phyloP scores from a whole-genome alignment of 208 protist species.

The Crithidia sp. region DNA sequence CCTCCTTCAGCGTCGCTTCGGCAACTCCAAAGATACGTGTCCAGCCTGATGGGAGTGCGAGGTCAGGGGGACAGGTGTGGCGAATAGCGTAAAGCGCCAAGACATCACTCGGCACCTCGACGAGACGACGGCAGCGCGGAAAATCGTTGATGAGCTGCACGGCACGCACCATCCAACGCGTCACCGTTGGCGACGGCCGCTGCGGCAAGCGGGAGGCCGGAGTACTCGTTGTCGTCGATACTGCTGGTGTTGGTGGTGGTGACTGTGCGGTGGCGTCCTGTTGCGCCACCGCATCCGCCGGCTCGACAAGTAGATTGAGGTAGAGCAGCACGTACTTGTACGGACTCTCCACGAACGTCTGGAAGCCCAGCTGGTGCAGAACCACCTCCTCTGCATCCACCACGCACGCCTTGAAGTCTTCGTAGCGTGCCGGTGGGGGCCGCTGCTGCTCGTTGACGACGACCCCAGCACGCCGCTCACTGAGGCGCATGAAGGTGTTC shows the following conservation, averaged over 20 bases:
- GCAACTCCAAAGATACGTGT: constrained; percentile 55
- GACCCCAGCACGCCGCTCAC: constrained; percentile 40
- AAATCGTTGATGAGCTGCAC: constrained; percentile 78
- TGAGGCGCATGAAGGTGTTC: constrained; percentile 65
- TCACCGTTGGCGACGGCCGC: constrained; percentile 31
- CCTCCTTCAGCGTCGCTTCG: constrained; percentile 5
- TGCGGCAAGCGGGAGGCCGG: background rate
- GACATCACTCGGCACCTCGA: constrained; percentile 33
- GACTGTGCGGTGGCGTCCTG: background rate
- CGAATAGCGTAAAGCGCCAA: constrained; percentile 73
- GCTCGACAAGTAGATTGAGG: constrained; percentile 60
- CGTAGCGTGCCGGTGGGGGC: constrained; percentile 34
- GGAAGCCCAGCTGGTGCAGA: constrained; percentile 80
- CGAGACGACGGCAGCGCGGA: constrained; percentile 53
- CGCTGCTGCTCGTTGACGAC: constrained; percentile 35
- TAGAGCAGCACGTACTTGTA: constrained; percentile 82
- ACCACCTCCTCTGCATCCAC: constrained; percentile 76
- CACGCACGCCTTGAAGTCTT: constrained; percentile 76
- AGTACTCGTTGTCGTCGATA: too few relatives aligned
- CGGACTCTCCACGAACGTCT: constrained; percentile 80
- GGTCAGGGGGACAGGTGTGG: constrained; percentile 34
- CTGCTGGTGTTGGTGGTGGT: background rate
- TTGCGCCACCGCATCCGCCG: background rate
- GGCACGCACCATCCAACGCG: constrained; percentile 57
- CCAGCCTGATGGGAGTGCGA: constrained; percentile 60